These are phyloP conservation scores for Pythium myriotylum DNA, from an alignment of 352 stramenopile species.

Conservation along the genomic window DNA sequence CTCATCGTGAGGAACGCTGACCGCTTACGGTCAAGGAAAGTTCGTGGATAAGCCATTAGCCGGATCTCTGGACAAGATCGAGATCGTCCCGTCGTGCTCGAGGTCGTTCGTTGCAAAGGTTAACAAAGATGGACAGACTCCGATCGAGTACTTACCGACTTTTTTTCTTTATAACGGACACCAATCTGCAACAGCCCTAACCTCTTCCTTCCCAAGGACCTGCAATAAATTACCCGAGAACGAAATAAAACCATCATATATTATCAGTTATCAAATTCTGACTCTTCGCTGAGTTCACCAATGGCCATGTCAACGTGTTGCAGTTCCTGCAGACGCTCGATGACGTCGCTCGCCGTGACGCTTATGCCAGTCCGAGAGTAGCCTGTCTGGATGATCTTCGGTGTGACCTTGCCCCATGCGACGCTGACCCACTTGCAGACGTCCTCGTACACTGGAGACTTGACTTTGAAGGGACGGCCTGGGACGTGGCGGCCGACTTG, in stretches of 20 bases:
- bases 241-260: not conserved
- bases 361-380: slow-evolving; percentile 10
- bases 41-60: too few relatives aligned
- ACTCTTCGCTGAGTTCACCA: not conserved
- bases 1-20: too few relatives aligned
- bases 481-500: not conserved
- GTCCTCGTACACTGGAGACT: not conserved
- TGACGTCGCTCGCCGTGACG: not conserved
- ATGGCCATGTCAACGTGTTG: not conserved
- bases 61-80: too few relatives aligned
- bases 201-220: too few relatives aligned
- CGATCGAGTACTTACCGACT: too few relatives aligned
- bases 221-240: not conserved
- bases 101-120: too few relatives aligned
- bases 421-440: not conserved
- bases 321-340: too few relatives aligned
- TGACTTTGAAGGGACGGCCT: not conserved
- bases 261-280: slow-evolving; percentile 9
- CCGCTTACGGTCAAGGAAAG: too few relatives aligned
- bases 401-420: not conserved
- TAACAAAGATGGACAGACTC: too few relatives aligned
- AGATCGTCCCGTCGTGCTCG: too few relatives aligned
- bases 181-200: too few relatives aligned
- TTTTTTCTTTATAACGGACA: too few relatives aligned
- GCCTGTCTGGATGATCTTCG: not conserved